Base-by-base conservation (phyloP, 164 flowering plant genomes). In the Berberis thunbergii region DNA sequence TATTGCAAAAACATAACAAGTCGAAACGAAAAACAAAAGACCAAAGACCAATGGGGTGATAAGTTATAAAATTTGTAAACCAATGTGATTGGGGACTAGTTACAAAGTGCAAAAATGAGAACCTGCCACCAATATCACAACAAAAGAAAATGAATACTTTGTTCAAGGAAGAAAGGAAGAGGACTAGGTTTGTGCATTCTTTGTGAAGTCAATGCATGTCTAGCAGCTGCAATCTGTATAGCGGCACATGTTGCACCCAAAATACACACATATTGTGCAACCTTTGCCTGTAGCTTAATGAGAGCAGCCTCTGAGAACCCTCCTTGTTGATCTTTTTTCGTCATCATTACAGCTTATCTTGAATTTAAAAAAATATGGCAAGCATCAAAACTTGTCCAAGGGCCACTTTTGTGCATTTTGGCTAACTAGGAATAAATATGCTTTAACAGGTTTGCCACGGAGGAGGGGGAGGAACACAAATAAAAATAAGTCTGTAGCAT, bases 141-240 rank as follows among this genome's bases (percentile, higher is more conserved):
- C 10, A 12, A 52, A 4, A 26, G 54, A 7, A 52, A 52, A 10
- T 10, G 13, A 12, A 10, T 52, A 26, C 11, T 52, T 52, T 2
- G 11, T 3, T 4, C 9, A 52, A 8, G 4, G 4, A 26, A 26
- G 26, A 26, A 26, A 26, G 26, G 26, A 46, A 4, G 49, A 4
- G 49, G 49, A 8, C 61, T 61, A 83, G 64, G 76, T 39, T 69
- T 64, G 76, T 9, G 84, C 81, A 72, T 85, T 86, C 61, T 66
- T 68, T 1, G 85, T 89, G 84, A 83, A 91, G 69, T 89, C 98
- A 0, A 61, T 69, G 82, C 98, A 91, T 11, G 86, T 81, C 80
- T 89, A 96, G 80, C 98, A 89, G 79, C 70, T 73, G 81, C 98
- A 91, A 63, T 87, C 95, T 2, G 86, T 74, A 73, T 87, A 91